phyloP scores from a whole-genome alignment of 306 rosid genomes.

The Glycine tomentella region DNA sequence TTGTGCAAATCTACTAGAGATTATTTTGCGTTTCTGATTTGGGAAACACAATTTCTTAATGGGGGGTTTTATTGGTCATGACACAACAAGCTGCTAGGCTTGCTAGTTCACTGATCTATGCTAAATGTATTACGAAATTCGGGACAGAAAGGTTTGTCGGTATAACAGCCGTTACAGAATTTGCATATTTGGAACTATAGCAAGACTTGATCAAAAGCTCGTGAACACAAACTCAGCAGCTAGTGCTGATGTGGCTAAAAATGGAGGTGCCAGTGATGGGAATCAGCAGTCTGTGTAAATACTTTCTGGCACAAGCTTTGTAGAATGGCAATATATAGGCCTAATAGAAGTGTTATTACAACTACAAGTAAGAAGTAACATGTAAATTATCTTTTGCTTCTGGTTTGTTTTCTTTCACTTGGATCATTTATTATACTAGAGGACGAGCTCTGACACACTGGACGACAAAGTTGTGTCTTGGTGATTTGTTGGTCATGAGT shows the following conservation, averaged over 20 bases:
- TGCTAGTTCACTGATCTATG: slow-evolving; percentile 13
- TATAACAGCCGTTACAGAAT: slow-evolving; percentile 84
- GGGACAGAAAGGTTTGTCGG: slow-evolving; percentile 80
- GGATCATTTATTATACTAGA: slow-evolving; percentile 16
- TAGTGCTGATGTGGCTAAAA: slow-evolving; percentile 53
- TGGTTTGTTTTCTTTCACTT: slow-evolving; percentile 15
- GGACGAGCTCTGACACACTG: too few relatives aligned
- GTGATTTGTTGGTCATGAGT: too few relatives aligned
- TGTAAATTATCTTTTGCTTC: slow-evolving; percentile 28
- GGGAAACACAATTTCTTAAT: too few relatives aligned
- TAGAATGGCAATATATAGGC: slow-evolving; percentile 51
- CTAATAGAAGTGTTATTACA: slow-evolving; percentile 36
- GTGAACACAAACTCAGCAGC: slow-evolving; percentile 41
- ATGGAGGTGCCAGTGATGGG: slow-evolving; percentile 53
- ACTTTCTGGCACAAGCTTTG: slow-evolving; percentile 33
- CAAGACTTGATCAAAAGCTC: slow-evolving; percentile 60
- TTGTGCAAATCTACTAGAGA: neutral
- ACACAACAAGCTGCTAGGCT: neutral
- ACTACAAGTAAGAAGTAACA: slow-evolving; percentile 27
- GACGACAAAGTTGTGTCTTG: too few relatives aligned
- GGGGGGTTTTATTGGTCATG: neutral
- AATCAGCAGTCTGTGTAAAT: slow-evolving; percentile 52
- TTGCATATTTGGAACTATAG: slow-evolving; percentile 74
- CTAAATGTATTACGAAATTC: slow-evolving; percentile 41
- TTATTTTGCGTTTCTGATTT: slow-evolving; percentile 14